phyloP scores from a whole-genome alignment of 2,329 filamentous ascomycete genomes.

The Cordyceps farinosa region DNA sequence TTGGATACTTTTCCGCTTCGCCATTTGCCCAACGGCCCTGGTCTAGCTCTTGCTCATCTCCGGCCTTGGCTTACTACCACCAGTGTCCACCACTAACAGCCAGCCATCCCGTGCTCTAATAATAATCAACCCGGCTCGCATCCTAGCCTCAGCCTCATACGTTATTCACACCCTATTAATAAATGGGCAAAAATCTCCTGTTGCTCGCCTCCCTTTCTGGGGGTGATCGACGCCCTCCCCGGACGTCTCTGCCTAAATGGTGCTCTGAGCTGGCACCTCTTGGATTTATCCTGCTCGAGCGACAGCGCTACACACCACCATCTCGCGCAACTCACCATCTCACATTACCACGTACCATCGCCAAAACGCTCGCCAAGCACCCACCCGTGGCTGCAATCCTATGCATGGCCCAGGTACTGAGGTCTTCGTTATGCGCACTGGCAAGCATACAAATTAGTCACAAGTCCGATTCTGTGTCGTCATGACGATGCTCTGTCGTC shows the following conservation, averaged over 20 bases:
- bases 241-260: conserved; percentile 3
- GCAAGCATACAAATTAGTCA: background rate
- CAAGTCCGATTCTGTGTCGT: background rate
- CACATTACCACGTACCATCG: background rate
- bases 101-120: background rate
- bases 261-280: conserved; percentile 7
- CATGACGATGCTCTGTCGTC: background rate
- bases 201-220: background rate
- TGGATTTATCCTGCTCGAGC: background rate
- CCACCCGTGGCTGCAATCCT: background rate
- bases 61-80: background rate
- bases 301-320: conserved; percentile 14
- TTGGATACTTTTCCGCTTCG: background rate
- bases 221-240: conserved; percentile 5
- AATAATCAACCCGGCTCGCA: background rate
- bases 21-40: conserved; percentile 2
- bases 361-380: background rate
- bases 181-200: conserved; percentile 9
- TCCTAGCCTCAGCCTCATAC: conserved; percentile 8
- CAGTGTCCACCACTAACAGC: conserved; percentile 1
- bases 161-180: background rate
- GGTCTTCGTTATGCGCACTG: background rate
- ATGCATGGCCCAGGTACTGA: background rate
- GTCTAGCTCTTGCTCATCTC: conserved; percentile 9
- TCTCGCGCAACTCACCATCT: background rate